Percentiles rank a stretch among this genome's conserved stretches.
These are phyloP conservation scores for Sporothrix inflata DNA, from an alignment of 2,329 filamentous ascomycete species.

Conservation along the genomic window DNA sequence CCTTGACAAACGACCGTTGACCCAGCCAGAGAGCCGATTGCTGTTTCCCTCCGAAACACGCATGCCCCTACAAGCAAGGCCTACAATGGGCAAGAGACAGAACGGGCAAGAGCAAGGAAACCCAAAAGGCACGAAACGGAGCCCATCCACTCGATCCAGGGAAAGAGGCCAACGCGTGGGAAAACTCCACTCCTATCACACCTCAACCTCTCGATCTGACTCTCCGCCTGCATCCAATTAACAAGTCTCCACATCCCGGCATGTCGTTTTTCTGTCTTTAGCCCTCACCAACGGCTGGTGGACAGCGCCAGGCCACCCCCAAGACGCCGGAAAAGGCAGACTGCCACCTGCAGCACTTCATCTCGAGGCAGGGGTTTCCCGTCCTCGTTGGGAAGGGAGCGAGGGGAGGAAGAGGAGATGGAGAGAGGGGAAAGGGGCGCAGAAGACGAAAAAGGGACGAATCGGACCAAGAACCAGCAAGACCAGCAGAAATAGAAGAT, in stretches of 20 bases:
- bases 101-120: neutral
- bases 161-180: neutral
- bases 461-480: neutral
- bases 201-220: slow-evolving; percentile 5
- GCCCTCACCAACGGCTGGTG: neutral
- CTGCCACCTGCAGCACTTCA: neutral
- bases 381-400: neutral
- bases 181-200: neutral
- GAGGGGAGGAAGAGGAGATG: too few species aligned
- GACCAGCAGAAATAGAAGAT: neutral
- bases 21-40: neutral
- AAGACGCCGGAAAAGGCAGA: slow-evolving; percentile 16
- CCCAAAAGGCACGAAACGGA: slow-evolving; percentile 5
- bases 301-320: neutral
- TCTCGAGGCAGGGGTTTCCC: slow-evolving; percentile 21
- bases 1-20: slow-evolving; percentile 5
- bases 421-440: neutral
- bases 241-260: slow-evolving; percentile 17
- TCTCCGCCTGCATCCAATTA: slow-evolving; percentile 19
- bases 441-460: neutral
- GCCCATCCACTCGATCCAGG: neutral
- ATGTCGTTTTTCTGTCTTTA: neutral
- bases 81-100: neutral
- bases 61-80: neutral
- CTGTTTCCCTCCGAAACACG: slow-evolving; percentile 4